phyloP scores from a whole-genome alignment of 1,284 basidiomycete species.

The Ceratobasidium sp. region DNA sequence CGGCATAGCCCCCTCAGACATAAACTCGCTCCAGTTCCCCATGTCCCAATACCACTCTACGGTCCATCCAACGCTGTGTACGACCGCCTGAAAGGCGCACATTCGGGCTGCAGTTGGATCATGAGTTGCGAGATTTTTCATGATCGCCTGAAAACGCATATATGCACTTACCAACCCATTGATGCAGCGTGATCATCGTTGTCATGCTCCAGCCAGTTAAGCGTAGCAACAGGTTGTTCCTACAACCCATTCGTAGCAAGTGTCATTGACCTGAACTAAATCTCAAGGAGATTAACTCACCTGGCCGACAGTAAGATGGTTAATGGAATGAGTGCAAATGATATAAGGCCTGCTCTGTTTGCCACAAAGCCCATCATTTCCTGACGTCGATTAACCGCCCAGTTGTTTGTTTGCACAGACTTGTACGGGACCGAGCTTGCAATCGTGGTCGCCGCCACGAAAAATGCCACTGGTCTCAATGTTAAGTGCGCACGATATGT shows the following conservation, averaged over 20 bases:
- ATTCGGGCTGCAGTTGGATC: not conserved
- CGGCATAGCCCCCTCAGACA: conserved; percentile 9
- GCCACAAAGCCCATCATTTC: conserved; percentile 30
- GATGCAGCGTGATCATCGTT: conserved; percentile 26
- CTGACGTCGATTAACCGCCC: not conserved
- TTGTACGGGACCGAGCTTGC: conserved; percentile 6
- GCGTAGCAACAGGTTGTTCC: conserved; percentile 17
- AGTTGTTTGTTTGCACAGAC: conserved; percentile 18
- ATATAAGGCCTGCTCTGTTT: conserved; percentile 23
- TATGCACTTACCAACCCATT: conserved; percentile 26
- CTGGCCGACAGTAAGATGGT: conserved; percentile 15
- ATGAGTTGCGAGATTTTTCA: not conserved
- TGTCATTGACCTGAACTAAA: too few relatives aligned
- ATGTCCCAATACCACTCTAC: conserved; percentile 23
- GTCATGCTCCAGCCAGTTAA: conserved; percentile 11
- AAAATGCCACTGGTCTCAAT: not conserved
- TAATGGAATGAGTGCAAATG: conserved; percentile 19
- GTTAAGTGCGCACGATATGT: not conserved
- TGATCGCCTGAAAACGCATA: not conserved
- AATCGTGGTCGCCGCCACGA: not conserved
- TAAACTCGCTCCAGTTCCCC: not conserved
- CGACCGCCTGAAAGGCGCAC: conserved; percentile 26
- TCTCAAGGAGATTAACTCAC: not conserved
- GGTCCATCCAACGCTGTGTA: conserved; percentile 23
- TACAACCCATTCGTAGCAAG: not conserved